Evolutionary conservation across 2,329 filamentous ascomycete genomes (phyloP).

Genomic region (Simplicillium aogashimaense): DNA sequence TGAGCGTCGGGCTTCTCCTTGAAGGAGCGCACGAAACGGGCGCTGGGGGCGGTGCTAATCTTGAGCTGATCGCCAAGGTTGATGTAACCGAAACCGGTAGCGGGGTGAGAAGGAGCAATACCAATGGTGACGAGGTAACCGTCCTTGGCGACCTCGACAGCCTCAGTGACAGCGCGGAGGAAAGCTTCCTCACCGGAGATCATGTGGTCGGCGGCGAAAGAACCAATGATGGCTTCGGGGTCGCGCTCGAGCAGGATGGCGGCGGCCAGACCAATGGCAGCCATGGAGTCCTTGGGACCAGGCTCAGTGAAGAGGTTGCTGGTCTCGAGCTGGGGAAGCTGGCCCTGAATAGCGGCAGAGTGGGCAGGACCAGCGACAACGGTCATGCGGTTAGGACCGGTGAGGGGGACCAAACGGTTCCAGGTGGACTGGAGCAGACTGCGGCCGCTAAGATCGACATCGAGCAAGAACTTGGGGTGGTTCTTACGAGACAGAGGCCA

Average conservation of each 20-base stretch:
- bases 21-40: constrained; percentile 14
- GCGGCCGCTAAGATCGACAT: constrained; percentile 14
- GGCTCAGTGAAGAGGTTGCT: constrained; percentile 15
- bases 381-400: constrained; percentile 14
- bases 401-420: constrained; percentile 14
- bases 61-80: constrained; percentile 14
- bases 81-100: constrained; percentile 16
- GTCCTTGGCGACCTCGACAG: constrained; percentile 15
- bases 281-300: constrained; percentile 17
- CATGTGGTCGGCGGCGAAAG: constrained; percentile 17
- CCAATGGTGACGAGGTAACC: constrained; percentile 16
- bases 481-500: constrained; percentile 17
- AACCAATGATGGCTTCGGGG: constrained; percentile 14
- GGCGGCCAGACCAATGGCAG: constrained; percentile 15
- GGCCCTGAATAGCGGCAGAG: constrained; percentile 13
- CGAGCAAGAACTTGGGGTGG: constrained; percentile 16
- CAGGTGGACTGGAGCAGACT: constrained; percentile 16
- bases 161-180: constrained; percentile 14
- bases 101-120: constrained; percentile 15
- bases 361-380: constrained; percentile 15
- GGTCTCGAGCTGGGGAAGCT: constrained; percentile 12
- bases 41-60: constrained; percentile 10
- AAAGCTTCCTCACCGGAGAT: constrained; percentile 17
- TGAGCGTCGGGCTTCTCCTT: constrained; percentile 17
- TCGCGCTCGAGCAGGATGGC: constrained; percentile 14